Percentiles rank a stretch among this genome's conserved stretches.
These are phyloP conservation scores for Pichia sporocuriosa DNA, from an alignment of 805 yeast species.

Conservation along the genomic window DNA sequence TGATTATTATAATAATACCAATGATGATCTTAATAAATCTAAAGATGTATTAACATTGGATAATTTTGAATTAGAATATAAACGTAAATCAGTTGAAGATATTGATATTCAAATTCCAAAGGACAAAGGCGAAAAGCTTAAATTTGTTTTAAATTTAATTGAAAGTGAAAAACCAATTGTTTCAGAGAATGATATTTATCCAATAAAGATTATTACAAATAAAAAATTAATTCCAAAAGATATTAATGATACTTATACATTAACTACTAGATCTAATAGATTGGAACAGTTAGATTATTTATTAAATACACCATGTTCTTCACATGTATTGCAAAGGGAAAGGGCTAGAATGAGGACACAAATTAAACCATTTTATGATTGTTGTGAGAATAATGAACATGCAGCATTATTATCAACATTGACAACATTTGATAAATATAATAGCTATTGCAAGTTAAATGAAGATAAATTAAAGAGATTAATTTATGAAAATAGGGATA, in stretches of 20 bases:
- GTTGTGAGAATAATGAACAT: constrained; percentile 41
- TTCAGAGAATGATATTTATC: constrained; percentile 20
- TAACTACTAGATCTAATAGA: constrained; percentile 24
- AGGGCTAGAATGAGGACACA: constrained; percentile 34
- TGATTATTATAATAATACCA: neutral
- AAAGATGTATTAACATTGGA: neutral
- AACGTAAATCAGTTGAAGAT: constrained; percentile 2
- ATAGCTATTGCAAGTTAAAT: constrained; percentile 26
- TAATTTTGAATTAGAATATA: neutral
- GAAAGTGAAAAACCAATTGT: constrained; percentile 16
- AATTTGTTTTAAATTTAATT: constrained; percentile 17
- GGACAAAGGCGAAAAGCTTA: constrained; percentile 16
- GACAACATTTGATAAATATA: constrained; percentile 21
- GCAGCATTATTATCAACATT: constrained; percentile 19
- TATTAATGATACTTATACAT: constrained; percentile 23
- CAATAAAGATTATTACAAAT: constrained; percentile 17
- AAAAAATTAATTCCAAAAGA: constrained; percentile 19
- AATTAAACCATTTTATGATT: constrained; percentile 39
- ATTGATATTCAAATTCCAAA: constrained; percentile 14
- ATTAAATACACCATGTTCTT: constrained; percentile 30
- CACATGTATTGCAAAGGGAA: constrained; percentile 34
- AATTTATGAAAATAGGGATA: constrained; percentile 2
- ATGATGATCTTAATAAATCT: neutral
- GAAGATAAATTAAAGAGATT: constrained; percentile 20
- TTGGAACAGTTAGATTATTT: constrained; percentile 22